phyloP scores from a whole-genome alignment of 768 basidiomycete species.

The Boletus bicolor region DNA sequence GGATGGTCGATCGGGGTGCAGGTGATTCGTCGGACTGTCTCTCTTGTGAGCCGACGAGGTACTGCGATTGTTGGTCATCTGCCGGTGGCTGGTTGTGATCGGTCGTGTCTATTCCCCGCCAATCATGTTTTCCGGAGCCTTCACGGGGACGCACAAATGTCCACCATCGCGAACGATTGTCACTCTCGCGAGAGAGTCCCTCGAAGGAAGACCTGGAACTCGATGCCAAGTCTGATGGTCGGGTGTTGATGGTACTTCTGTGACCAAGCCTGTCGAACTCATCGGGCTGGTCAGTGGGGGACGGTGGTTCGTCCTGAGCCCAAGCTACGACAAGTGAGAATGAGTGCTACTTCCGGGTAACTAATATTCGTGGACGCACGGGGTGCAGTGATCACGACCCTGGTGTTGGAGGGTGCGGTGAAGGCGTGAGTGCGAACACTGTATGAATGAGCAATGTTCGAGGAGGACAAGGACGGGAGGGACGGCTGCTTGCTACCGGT shows the following conservation, averaged over 20 bases:
- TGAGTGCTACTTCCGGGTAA: not conserved
- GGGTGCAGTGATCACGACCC: conserved; percentile 63
- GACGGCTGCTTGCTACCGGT: conserved; percentile 17
- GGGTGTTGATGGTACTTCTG: conserved; percentile 36
- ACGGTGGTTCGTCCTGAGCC: conserved; percentile 82
- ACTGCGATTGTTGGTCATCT: conserved; percentile 18
- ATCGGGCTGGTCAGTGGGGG: conserved; percentile 51
- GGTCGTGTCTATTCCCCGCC: not conserved
- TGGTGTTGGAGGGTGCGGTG: conserved; percentile 39
- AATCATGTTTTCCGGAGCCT: conserved; percentile 11
- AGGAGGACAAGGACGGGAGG: conserved; percentile 26
- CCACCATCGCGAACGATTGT: conserved; percentile 63
- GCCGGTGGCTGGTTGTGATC: not conserved
- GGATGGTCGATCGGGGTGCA: conserved; percentile 22
- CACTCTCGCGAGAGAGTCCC: conserved; percentile 30
- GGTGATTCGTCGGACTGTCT: conserved; percentile 24
- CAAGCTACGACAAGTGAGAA: conserved; percentile 50
- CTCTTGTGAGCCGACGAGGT: conserved; percentile 6
- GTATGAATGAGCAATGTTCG: conserved; percentile 27
- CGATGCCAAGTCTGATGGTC: conserved; percentile 53
- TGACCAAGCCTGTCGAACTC: conserved; percentile 31
- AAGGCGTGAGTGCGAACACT: conserved; percentile 27
- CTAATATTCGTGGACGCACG: conserved; percentile 43
- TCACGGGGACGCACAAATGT: conserved; percentile 62
- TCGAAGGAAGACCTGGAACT: conserved; percentile 41